Evolutionary conservation across 2,329 filamentous ascomycete species (phyloP).

Genomic region (Apiospora pterosperma): DNA sequence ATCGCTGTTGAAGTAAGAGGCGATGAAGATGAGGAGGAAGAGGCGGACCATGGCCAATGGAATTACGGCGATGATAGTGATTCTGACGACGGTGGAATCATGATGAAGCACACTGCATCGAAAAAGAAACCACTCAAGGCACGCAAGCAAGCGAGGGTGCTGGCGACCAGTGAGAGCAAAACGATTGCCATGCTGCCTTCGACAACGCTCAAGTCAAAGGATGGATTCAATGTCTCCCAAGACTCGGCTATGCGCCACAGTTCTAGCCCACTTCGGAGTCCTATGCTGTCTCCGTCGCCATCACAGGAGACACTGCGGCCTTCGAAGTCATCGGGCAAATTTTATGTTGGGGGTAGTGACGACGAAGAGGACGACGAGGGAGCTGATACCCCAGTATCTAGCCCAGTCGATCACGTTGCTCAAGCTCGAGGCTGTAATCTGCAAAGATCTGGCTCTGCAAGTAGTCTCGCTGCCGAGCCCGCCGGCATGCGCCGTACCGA

Average conservation of each 20-base stretch:
- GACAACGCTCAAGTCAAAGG: conserved; percentile 81
- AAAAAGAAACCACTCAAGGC: conserved; percentile 55
- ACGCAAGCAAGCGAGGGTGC: conserved; percentile 32
- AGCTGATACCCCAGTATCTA: conserved; percentile 25
- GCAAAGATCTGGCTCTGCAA: conserved; percentile 46
- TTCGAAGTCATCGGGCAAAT: conserved; percentile 61
- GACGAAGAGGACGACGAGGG: conserved; percentile 53
- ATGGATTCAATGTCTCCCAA: conserved; percentile 67
- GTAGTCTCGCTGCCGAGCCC: conserved; percentile 47
- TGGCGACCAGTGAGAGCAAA: conserved; percentile 64
- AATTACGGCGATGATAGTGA: conserved; percentile 54
- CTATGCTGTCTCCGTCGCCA: conserved; percentile 65
- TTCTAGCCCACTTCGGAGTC: conserved; percentile 41
- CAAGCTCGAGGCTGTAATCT: conserved; percentile 27
- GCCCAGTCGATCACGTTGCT: conserved; percentile 15
- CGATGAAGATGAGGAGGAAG: conserved; percentile 69
- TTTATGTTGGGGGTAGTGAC: conserved; percentile 60
- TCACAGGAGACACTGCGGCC: conserved; percentile 82
- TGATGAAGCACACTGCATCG: conserved; percentile 70
- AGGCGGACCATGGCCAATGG: conserved; percentile 38
- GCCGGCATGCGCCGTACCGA: conserved; percentile 71
- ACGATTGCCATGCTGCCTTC: conserved; percentile 86
- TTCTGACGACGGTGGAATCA: conserved; percentile 73
- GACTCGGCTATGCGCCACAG: conserved; percentile 63
- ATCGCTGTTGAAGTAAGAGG: conserved; percentile 89